Evolutionary conservation across 1,284 basidiomycete species (phyloP), one percentile per base, ranked within the genome.

Genomic region (Quambalaria eucalypti): DNA sequence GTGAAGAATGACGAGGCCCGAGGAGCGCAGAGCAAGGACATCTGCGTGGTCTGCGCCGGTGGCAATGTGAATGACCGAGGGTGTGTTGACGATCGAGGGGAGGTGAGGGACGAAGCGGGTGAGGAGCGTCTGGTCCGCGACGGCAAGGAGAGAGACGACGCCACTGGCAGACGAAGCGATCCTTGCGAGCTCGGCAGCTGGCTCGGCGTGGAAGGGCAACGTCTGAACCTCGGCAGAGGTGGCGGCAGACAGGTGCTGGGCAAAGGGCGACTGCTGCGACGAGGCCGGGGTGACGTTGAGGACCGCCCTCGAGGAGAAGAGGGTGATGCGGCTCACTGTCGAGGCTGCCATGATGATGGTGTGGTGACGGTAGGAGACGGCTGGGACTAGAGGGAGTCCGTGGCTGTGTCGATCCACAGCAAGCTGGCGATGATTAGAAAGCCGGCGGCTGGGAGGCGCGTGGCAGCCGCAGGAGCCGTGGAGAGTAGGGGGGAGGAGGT

Each of bases 1-100:
- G 75, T 86, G 79, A 47, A 88, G 56, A 60, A 85, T 79, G 65
- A 82, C 82, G 36, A 82, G 80, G 9, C 83, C 79, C 9, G 81
- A 79, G 23, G 82, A 81, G 28, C 81, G 80, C 40, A 86, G 79
- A 2, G 81, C 74, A 50, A 85, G 79, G 10, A 81, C 78, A 61
- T 84, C 81, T 23, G 82, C 80, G 51, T 86, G 79, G 66, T 85
- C 82, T 51, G 80, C 78, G 8, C 54, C 49, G 48, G 61, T 69
- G 29, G 62, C 63, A 14, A 74, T 57, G 28, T 72, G 69, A 46
- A 72, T 57, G 46, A 72, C 68, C 49, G 65, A 51, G 21, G 69
- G 69, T 4, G 56, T 57, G 40, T 59, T 54, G 51, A 65, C 59
- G 28, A 74, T 63, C 52, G 60, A 56, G 46, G 66, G 58, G 29